Evolutionary conservation across 2,329 filamentous ascomycete genomes (phyloP).

Genomic region (Trichophyton rubrum): DNA sequence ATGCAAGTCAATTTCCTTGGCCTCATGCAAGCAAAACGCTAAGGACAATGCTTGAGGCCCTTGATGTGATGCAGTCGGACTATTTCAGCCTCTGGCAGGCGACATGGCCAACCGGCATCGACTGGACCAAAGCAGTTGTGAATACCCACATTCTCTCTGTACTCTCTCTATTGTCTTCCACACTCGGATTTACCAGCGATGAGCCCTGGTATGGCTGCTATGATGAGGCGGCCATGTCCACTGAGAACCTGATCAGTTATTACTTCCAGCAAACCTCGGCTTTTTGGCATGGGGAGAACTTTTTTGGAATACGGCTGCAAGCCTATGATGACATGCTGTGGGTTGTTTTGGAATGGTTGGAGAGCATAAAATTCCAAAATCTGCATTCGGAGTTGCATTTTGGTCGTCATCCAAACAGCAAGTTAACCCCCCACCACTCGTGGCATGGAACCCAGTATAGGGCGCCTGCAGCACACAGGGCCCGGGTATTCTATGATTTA

Average conservation of each 20-base stretch:
- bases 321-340: conserved; percentile 92
- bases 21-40: conserved; percentile 17
- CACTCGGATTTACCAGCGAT: conserved; percentile 25
- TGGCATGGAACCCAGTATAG: conserved; percentile 73
- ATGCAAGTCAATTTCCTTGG: neutral
- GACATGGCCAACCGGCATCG: conserved; percentile 74
- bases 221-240: conserved; percentile 31
- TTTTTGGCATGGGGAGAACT: conserved; percentile 80
- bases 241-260: conserved; percentile 68
- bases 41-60: conserved; percentile 44
- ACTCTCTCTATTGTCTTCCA: conserved; percentile 53
- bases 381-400: conserved; percentile 56
- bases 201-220: conserved; percentile 14
- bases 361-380: conserved; percentile 63
- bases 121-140: conserved; percentile 84
- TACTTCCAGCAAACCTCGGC: conserved; percentile 66
- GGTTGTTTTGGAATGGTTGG: conserved; percentile 86
- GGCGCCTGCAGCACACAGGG: conserved; percentile 66
- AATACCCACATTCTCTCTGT: conserved; percentile 66
- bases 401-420: conserved; percentile 15
- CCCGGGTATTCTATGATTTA: conserved; percentile 74
- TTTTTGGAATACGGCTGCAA: conserved; percentile 58
- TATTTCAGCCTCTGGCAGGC: conserved; percentile 70
- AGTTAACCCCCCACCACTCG: conserved; percentile 14
- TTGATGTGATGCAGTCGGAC: conserved; percentile 61